phyloP scores from a whole-genome alignment of 345 rosid genomes.

The Eucalyptus leucophloia region DNA sequence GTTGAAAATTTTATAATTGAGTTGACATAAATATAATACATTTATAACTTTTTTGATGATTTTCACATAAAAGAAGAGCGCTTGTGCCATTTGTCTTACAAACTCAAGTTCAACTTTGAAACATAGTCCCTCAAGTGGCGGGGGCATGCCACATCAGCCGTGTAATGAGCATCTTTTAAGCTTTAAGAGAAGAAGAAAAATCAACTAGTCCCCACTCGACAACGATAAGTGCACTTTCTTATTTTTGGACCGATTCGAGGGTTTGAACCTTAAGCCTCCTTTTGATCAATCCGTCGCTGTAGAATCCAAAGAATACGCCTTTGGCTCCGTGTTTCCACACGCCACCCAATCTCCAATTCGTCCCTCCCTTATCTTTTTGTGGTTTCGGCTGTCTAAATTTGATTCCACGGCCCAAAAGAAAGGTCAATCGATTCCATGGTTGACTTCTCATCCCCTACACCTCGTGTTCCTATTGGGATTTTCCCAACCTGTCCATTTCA shows the following conservation, averaged over 20 bases:
- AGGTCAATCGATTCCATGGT: not conserved
- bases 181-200: not conserved
- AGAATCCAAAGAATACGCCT: not conserved
- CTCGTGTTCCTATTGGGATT: not conserved
- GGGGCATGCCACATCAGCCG: too few species aligned
- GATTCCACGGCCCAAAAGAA: not conserved
- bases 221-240: not conserved
- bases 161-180: not conserved
- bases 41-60: too few species aligned
- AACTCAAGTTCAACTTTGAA: not conserved
- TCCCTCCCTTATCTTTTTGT: not conserved
- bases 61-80: not conserved
- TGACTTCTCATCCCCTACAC: not conserved
- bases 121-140: not conserved
- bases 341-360: not conserved
- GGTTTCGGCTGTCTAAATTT: not conserved
- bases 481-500: not conserved
- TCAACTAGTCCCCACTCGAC: not conserved
- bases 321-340: not conserved
- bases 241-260: not conserved
- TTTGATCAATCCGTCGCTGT: not conserved
- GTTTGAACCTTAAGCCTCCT: not conserved
- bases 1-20: too few species aligned
- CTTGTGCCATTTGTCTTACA: not conserved
- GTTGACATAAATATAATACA: too few species aligned